Evolutionary conservation across 768 basidiomycete genomes (phyloP).

Genomic region (Russula ochroleuca): DNA sequence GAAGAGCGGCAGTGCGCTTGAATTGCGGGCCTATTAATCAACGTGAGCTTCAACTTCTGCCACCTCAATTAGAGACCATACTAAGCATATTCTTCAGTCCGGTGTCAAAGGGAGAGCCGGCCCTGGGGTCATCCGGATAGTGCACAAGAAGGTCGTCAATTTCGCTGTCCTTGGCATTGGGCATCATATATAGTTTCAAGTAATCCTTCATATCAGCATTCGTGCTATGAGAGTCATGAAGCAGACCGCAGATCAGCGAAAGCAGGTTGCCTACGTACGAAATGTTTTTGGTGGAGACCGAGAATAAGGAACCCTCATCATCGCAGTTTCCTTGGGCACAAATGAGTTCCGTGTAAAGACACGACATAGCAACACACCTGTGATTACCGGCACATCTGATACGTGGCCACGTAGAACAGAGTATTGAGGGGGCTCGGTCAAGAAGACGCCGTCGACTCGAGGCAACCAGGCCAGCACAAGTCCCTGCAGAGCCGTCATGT

Average conservation of each 20-base stretch:
- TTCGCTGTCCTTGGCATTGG: slow-evolving; percentile 24
- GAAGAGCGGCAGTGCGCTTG: slow-evolving; percentile 23
- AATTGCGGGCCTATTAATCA: slow-evolving; percentile 19
- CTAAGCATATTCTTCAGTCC: slow-evolving; percentile 31
- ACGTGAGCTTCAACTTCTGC: neutral
- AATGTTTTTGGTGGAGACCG: slow-evolving; percentile 31
- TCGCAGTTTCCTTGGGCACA: slow-evolving; percentile 44
- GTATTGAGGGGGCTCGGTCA: slow-evolving; percentile 28
- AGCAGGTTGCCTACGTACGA: slow-evolving; percentile 29
- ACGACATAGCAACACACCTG: slow-evolving; percentile 18
- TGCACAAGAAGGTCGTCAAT: slow-evolving; percentile 27
- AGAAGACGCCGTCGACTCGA: slow-evolving; percentile 31
- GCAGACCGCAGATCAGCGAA: neutral
- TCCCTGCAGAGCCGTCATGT: slow-evolving; percentile 24
- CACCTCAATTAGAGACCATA: slow-evolving; percentile 11
- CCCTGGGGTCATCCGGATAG: slow-evolving; percentile 27
- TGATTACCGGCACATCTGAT: slow-evolving; percentile 28
- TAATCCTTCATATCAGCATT: slow-evolving; percentile 10
- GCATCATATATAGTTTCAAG: slow-evolving; percentile 29
- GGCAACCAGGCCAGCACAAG: slow-evolving; percentile 31
- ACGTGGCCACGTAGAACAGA: slow-evolving; percentile 28
- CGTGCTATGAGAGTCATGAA: neutral
- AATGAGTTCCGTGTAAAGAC: neutral
- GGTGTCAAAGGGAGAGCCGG: slow-evolving; percentile 26
- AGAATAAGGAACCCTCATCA: slow-evolving; percentile 53